phyloP scores from a whole-genome alignment of 176 grass and related monocot genomes.

The Dendrocalamus sinicus region DNA sequence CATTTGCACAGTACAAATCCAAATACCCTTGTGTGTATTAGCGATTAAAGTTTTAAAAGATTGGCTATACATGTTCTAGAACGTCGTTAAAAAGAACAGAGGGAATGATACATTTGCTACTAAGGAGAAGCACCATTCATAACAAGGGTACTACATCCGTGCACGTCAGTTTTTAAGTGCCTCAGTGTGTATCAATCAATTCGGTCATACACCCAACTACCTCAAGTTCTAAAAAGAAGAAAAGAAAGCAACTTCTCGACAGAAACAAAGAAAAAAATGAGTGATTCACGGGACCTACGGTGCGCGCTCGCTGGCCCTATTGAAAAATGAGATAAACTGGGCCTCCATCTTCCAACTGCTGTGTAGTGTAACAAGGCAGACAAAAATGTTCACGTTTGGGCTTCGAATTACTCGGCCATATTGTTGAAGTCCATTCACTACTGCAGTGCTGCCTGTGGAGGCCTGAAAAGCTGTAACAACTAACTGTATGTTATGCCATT shows the following conservation, averaged over 20 bases:
- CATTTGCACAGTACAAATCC: no score
- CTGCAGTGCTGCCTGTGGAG: neutral
- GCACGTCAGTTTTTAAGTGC: slow-evolving; percentile 6
- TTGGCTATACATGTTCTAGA: no score
- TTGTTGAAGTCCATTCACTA: neutral
- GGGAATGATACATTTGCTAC: neutral
- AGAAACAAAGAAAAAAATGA: no score
- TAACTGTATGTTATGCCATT: no score
- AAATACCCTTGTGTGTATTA: no score
- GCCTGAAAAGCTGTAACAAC: neutral
- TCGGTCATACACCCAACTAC: neutral
- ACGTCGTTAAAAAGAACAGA: no score
- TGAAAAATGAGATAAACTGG: neutral
- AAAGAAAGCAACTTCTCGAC: no score
- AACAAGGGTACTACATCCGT: neutral
- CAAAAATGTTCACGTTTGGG: neutral
- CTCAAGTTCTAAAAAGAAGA: no score
- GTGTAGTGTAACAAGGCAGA: neutral
- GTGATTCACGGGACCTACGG: no score
- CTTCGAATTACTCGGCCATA: neutral
- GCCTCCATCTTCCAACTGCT: neutral
- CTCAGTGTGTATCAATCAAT: neutral
- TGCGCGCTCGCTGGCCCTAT: neutral
- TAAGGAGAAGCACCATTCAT: neutral
- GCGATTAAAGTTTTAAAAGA: no score